phyloP scores from a whole-genome alignment of 208 protist genomes.

The Leishmania arabica region DNA sequence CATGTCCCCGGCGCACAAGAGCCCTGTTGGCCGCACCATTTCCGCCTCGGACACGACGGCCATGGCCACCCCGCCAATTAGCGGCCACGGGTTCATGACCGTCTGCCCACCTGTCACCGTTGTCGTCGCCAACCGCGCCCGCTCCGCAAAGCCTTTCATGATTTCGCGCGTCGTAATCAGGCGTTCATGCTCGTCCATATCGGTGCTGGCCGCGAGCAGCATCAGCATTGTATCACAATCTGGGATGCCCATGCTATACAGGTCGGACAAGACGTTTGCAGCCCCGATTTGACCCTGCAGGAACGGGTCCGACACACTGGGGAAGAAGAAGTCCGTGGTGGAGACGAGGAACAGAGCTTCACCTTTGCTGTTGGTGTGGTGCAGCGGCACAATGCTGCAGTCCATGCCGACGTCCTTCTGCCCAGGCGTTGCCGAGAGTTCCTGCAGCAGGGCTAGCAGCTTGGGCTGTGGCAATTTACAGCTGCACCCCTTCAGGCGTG shows the following conservation, averaged over 20 bases:
- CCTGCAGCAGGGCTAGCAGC: slow-evolving; percentile 84
- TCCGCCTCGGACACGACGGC: slow-evolving; percentile 77
- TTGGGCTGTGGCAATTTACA: slow-evolving; percentile 95
- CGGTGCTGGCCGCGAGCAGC: slow-evolving; percentile 92
- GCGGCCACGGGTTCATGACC: slow-evolving; percentile 96
- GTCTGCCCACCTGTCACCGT: slow-evolving; percentile 96
- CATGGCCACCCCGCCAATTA: slow-evolving; percentile 95
- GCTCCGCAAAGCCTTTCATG: slow-evolving; percentile 94
- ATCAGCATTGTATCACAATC: slow-evolving; percentile 96
- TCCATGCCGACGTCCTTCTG: slow-evolving; percentile 89
- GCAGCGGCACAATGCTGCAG: slow-evolving; percentile 93
- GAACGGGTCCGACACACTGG: slow-evolving; percentile 96
- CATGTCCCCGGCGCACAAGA: slow-evolving; percentile 71
- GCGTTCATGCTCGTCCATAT: slow-evolving; percentile 91
- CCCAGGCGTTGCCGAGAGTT: slow-evolving; percentile 65
- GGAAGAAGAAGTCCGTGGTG: slow-evolving; percentile 98
- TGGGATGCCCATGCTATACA: slow-evolving; percentile 96
- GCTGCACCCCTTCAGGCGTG: slow-evolving; percentile 90
- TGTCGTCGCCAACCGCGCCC: slow-evolving; percentile 70
- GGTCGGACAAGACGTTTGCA: slow-evolving; percentile 97
- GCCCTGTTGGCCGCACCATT: slow-evolving; percentile 87
- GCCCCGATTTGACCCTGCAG: slow-evolving; percentile 94
- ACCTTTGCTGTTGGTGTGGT: slow-evolving; percentile 44
- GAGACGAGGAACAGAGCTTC: slow-evolving; percentile 88
- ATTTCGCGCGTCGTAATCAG: slow-evolving; percentile 85